phyloP scores from a whole-genome alignment of 371 early-diverging fungal species.

The Zychaea mexicana region DNA sequence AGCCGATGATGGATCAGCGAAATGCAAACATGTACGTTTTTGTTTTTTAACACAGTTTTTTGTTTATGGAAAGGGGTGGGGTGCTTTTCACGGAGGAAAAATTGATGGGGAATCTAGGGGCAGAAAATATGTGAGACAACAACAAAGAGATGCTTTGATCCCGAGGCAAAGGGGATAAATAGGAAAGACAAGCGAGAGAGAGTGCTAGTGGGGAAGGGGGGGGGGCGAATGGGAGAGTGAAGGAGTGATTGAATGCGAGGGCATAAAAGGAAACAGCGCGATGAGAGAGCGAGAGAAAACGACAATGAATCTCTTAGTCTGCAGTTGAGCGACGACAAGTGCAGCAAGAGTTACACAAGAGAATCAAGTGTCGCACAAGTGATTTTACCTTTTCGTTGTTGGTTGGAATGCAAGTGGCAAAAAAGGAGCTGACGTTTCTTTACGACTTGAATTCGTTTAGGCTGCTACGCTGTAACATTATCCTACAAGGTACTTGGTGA shows the following conservation, averaged over 20 bases:
- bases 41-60: background rate
- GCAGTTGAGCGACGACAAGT: background rate
- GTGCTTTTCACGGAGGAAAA: background rate
- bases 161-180: slow-evolving; percentile 10
- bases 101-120: background rate
- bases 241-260: too few relatives aligned
- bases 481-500: slow-evolving; percentile 5
- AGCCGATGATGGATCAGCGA: background rate
- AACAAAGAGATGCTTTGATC: background rate
- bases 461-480: slow-evolving; percentile 6
- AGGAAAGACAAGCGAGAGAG: too few relatives aligned
- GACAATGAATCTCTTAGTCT: slow-evolving; percentile 4
- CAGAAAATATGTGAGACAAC: background rate
- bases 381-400: background rate
- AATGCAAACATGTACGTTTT: slow-evolving; percentile 8
- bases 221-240: background rate
- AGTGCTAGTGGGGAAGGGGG: too few relatives aligned
- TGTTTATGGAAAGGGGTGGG: background rate
- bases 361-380: slow-evolving; percentile 1
- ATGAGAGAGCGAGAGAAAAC: background rate
- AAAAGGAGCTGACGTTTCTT: background rate
- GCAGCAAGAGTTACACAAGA: slow-evolving; percentile 5
- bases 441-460: background rate
- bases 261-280: too few relatives aligned
- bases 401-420: background rate